Conservation (phyloP, 495 filamentous ascomycete genomes). For the Penicillium salamii region DNA sequence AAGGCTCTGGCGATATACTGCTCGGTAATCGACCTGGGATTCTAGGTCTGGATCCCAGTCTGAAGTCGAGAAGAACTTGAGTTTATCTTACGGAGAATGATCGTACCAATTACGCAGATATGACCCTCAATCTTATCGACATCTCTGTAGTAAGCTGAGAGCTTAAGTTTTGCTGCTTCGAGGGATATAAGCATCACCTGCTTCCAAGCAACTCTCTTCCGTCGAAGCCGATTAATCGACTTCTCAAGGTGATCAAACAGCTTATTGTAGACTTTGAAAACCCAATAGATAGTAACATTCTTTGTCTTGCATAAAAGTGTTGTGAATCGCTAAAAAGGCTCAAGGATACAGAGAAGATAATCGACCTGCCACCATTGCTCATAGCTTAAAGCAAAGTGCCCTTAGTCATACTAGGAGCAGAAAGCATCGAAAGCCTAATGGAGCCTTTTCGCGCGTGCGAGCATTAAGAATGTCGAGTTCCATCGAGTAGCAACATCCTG, state of each 20-base stretch:
- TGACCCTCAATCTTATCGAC: constrained; percentile 6
- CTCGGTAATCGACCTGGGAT: neutral
- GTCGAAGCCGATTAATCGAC: neutral
- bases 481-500: constrained; percentile 21
- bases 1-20: neutral
- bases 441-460: constrained; percentile 15
- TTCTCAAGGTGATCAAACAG: constrained; percentile 9
- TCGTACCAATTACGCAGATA: constrained; percentile 22
- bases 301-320: constrained; percentile 10
- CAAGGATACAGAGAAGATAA: constrained; percentile 14
- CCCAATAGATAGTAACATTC: constrained; percentile 13
- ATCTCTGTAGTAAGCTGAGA: constrained; percentile 15
- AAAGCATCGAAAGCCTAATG: constrained; percentile 9
- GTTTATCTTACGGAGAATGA: constrained; percentile 16
- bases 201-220: constrained; percentile 11
- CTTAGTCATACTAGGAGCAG: constrained; percentile 5
- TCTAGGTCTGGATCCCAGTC: no score
- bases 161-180: constrained; percentile 5
- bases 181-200: constrained; percentile 9
- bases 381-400: constrained; percentile 1
- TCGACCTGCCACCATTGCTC: constrained; percentile 22
- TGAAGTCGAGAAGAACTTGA: constrained; percentile 17
- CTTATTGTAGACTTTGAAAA: constrained; percentile 21
- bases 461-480: constrained; percentile 22
- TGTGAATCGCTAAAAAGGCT: constrained; percentile 15